Percentiles rank a stretch among this genome's conserved stretches.
phyloP scores from a whole-genome alignment of 2,329 filamentous ascomycete species.

The Colletotrichum somersetense region DNA sequence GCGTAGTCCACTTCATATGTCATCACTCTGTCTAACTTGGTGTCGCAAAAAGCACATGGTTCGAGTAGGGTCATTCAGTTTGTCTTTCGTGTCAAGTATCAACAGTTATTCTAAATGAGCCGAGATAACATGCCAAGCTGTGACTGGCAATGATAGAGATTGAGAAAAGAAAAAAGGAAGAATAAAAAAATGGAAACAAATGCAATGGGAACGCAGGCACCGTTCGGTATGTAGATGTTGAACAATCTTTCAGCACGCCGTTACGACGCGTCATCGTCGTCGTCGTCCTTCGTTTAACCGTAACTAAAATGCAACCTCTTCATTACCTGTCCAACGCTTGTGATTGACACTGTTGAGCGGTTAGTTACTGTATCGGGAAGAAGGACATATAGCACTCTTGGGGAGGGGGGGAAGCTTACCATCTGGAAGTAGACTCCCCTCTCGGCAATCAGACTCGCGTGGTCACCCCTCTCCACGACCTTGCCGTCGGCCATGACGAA shows the following conservation, averaged over 20 bases:
- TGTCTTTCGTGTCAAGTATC: background rate
- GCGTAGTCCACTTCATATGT: background rate
- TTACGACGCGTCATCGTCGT: background rate
- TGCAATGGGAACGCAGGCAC: background rate
- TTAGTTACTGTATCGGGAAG: background rate
- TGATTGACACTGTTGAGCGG: slow-evolving; percentile 33
- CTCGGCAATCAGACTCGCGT: slow-evolving; percentile 33
- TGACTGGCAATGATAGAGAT: background rate
- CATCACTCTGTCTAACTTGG: background rate
- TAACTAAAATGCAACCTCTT: background rate
- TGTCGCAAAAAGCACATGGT: background rate
- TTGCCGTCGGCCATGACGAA: slow-evolving; percentile 58
- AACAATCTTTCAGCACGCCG: slow-evolving; percentile 22
- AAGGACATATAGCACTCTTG: background rate
- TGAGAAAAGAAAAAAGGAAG: background rate
- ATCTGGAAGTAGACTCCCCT: slow-evolving; percentile 38
- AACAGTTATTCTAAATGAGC: slow-evolving; percentile 20
- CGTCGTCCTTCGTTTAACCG: background rate
- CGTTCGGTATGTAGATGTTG: slow-evolving; percentile 19
- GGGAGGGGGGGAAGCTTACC: slow-evolving; percentile 15
- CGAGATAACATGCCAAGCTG: slow-evolving; percentile 1
- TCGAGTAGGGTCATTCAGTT: background rate
- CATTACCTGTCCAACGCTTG: slow-evolving; percentile 39
- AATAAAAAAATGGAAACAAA: background rate
- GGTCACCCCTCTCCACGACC: slow-evolving; percentile 52